These are phyloP conservation scores for Globisporangium canariense DNA, from an alignment of 352 stramenopile genomes.

Conservation along the genomic window DNA sequence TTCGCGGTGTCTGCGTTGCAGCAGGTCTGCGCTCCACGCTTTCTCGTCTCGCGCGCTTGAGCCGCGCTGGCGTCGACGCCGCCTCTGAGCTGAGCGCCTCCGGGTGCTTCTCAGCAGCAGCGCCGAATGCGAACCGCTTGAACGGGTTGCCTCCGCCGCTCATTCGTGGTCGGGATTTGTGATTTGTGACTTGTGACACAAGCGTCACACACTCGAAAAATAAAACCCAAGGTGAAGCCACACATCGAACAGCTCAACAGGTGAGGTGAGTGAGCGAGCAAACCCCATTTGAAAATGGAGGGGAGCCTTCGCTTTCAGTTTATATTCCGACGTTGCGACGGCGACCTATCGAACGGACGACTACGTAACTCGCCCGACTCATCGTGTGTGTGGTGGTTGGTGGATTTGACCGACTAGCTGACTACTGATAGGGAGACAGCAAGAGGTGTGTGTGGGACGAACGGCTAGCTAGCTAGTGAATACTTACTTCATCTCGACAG, in stretches of 20 bases:
- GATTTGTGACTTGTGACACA: background rate
- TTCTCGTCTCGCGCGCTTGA: slow-evolving; percentile 15
- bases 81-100: slow-evolving; percentile 11
- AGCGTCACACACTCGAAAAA: background rate
- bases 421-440: background rate
- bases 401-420: background rate
- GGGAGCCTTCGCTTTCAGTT: background rate
- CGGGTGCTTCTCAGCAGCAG: background rate
- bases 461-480: background rate
- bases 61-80: background rate
- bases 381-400: slow-evolving; percentile 5
- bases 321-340: background rate
- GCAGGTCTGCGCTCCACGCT: background rate
- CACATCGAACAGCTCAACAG: background rate
- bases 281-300: background rate
- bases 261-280: background rate
- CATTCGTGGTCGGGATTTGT: slow-evolving; percentile 2
- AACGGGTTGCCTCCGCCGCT: slow-evolving; percentile 44
- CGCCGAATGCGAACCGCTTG: slow-evolving; percentile 52
- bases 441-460: background rate
- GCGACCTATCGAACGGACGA: background rate
- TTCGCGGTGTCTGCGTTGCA: background rate
- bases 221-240: background rate
- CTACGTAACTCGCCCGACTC: background rate
- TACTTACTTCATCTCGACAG: background rate